These are phyloP conservation scores for Fusarium beomiforme DNA, from an alignment of 2,329 filamentous ascomycete genomes.

Conservation along the genomic window DNA sequence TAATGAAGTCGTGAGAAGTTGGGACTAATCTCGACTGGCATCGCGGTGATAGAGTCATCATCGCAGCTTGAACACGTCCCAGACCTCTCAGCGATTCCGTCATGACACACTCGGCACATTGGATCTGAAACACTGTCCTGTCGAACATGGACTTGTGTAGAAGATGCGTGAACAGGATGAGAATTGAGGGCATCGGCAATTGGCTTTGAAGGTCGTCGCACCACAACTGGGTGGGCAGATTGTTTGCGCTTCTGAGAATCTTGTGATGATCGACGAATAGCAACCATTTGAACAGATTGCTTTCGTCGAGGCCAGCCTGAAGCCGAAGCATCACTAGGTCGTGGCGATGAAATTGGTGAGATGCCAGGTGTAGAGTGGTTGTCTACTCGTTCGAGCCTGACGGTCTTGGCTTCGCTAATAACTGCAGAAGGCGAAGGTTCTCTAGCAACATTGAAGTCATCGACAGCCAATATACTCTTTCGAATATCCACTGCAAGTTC, in stretches of 20 bases:
- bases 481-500: constrained; percentile 6
- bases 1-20: constrained; percentile 14
- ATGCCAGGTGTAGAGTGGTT: constrained; percentile 21
- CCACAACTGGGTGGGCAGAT: constrained; percentile 15
- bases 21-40: constrained; percentile 1
- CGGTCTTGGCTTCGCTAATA: constrained; percentile 33
- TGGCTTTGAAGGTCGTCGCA: constrained; percentile 30
- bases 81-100: constrained; percentile 35
- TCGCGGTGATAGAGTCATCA: constrained; percentile 27
- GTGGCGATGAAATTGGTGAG: constrained; percentile 28
- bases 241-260: constrained; percentile 25
- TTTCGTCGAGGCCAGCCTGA: constrained; percentile 20
- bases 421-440: constrained; percentile 24
- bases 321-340: constrained; percentile 2
- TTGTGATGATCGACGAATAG: constrained; percentile 19
- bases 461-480: constrained; percentile 10
- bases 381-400: constrained; percentile 33
- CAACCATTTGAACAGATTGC: constrained; percentile 27
- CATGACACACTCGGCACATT: constrained; percentile 36
- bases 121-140: constrained; percentile 37
- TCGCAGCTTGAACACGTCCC: constrained; percentile 39
- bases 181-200: constrained; percentile 32
- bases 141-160: constrained; percentile 33
- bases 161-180: constrained; percentile 22
- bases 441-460: constrained; percentile 16